Evolutionary conservation across 1,284 basidiomycete genomes (phyloP).

Genomic region (Athelia psychrophila): DNA sequence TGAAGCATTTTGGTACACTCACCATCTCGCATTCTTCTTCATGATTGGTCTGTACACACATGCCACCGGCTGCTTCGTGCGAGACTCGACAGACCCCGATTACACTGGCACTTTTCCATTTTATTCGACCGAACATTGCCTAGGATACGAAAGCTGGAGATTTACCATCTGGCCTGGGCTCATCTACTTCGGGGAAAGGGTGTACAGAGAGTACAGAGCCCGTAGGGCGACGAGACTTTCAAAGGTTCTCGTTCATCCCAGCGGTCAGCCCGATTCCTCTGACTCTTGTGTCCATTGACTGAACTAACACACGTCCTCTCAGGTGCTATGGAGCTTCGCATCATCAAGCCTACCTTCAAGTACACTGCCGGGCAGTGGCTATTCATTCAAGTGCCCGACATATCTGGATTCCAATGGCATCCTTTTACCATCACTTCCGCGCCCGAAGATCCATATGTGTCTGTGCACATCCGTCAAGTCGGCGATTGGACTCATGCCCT

Average conservation of each 20-base stretch:
- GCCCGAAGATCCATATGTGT: constrained; percentile 87
- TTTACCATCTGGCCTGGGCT: constrained; percentile 87
- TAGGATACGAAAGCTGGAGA: constrained; percentile 85
- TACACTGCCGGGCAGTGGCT: constrained; percentile 91
- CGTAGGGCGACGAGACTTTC: constrained; percentile 72
- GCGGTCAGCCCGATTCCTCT: constrained; percentile 45
- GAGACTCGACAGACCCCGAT: constrained; percentile 71
- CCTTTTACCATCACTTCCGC: constrained; percentile 94
- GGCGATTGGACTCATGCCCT: constrained; percentile 85
- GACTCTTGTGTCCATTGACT: constrained; percentile 6
- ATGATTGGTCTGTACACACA: constrained; percentile 86
- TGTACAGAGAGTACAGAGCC: constrained; percentile 78
- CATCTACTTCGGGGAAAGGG: constrained; percentile 81
- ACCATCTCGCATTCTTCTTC: constrained; percentile 90
- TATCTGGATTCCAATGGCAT: constrained; percentile 86
- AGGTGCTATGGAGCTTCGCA: constrained; percentile 88
- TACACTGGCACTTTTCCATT: constrained; percentile 72
- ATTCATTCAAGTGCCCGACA: constrained; percentile 82
- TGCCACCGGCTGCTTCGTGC: constrained; percentile 91
- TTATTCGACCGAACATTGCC: constrained; percentile 77
- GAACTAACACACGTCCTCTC: constrained; percentile 21
- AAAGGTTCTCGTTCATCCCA: constrained; percentile 80
- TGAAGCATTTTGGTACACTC: constrained; percentile 93
- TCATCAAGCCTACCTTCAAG: constrained; percentile 85
- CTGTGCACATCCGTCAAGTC: constrained; percentile 87